Evolutionary conservation across 495 filamentous ascomycete species (phyloP).

Genomic region (Penicillium chermesinum): DNA sequence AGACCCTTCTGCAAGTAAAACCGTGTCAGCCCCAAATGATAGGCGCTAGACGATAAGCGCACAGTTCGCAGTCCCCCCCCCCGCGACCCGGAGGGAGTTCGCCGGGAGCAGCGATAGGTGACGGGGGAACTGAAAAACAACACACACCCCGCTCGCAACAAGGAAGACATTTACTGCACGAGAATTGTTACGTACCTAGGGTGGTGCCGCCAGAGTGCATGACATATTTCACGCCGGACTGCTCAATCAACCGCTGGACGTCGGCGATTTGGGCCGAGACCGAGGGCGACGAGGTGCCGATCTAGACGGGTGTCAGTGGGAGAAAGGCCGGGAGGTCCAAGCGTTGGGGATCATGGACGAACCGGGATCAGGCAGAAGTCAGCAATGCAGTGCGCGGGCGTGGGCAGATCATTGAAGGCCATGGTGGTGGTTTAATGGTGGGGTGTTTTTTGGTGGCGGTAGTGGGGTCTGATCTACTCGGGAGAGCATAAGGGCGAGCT

Average conservation of each 20-base stretch:
- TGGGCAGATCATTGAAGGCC: conserved; percentile 40
- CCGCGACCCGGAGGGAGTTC: too few relatives aligned
- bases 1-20: conserved; percentile 60
- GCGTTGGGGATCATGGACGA: conserved; percentile 14
- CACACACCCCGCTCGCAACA: background rate
- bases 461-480: background rate
- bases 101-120: too few relatives aligned
- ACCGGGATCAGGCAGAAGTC: conserved; percentile 85
- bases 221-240: conserved; percentile 69
- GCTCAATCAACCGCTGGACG: conserved; percentile 80
- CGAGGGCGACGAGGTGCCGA: conserved; percentile 76
- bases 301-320: conserved; percentile 37
- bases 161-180: background rate
- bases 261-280: conserved; percentile 84
- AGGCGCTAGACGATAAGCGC: too few relatives aligned
- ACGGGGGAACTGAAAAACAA: too few relatives aligned
- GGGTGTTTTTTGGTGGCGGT: background rate
- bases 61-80: too few relatives aligned
- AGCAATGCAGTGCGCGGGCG: conserved; percentile 62
- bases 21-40: too few relatives aligned
- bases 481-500: too few relatives aligned
- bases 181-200: conserved; percentile 65
- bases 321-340: background rate
- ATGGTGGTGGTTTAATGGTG: conserved; percentile 4
- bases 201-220: conserved; percentile 95